phyloP scores from a whole-genome alignment of 1,284 basidiomycete species.

The Cutaneotrichosporon sp. region DNA sequence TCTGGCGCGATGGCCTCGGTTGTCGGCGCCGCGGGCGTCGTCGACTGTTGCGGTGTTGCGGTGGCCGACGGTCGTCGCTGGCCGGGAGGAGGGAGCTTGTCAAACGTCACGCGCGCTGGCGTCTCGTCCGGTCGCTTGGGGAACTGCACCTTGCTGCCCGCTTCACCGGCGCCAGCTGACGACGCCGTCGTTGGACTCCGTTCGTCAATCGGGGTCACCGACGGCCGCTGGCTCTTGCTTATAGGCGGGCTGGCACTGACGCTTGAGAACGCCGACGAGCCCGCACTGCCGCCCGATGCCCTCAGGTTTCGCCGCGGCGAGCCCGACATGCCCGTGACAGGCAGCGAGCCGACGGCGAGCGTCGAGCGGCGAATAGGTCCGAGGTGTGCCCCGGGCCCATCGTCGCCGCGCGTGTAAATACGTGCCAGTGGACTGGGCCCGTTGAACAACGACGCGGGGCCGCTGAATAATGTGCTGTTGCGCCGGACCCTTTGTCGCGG shows the following conservation, averaged over 20 bases:
- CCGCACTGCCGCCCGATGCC: neutral
- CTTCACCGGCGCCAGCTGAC: no score
- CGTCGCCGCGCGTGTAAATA: slow-evolving; percentile 22
- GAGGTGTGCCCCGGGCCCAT: neutral
- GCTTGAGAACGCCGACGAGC: slow-evolving; percentile 5
- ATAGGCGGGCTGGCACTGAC: neutral
- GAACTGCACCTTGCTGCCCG: neutral
- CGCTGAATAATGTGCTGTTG: slow-evolving; percentile 27
- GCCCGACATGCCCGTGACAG: slow-evolving; percentile 2
- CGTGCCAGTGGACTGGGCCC: slow-evolving; percentile 46
- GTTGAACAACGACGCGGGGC: slow-evolving; percentile 8
- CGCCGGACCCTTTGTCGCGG: slow-evolving; percentile 20
- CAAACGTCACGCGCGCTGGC: neutral
- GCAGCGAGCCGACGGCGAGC: slow-evolving; percentile 10
- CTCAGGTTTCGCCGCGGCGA: slow-evolving; percentile 12
- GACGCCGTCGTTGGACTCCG: neutral
- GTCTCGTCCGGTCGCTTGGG: neutral
- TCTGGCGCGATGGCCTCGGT: no score
- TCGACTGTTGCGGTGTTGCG: neutral
- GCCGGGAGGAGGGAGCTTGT: neutral
- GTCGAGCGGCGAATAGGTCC: slow-evolving; percentile 1
- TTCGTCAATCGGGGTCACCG: neutral
- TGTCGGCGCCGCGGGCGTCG: neutral
- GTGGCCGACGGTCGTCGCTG: neutral
- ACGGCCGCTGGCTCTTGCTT: slow-evolving; percentile 1